A percentile compares a stretch with the other conserved stretches of the same genome.
phyloP scores from a whole-genome alignment of 2,329 filamentous ascomycete species.

The Penicillium sp. region DNA sequence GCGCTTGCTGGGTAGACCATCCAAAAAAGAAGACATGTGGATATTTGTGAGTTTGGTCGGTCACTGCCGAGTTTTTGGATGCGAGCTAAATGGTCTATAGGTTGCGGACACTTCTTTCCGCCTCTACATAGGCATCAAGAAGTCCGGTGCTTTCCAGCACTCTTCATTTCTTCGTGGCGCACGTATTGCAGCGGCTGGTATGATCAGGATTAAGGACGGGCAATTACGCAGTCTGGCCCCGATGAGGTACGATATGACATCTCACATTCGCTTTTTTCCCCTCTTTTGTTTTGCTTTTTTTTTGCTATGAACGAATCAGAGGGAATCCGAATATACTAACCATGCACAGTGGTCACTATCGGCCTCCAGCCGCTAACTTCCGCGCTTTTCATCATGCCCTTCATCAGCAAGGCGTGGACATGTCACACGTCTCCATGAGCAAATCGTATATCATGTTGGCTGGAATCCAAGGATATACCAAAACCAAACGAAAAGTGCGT shows the following conservation, averaged over 20 bases:
- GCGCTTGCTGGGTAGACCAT: conserved; percentile 70
- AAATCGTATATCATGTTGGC: conserved; percentile 80
- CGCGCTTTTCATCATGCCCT: conserved; percentile 76
- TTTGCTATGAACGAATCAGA: not conserved
- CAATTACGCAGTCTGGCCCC: conserved; percentile 72
- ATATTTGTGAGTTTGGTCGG: conserved; percentile 65
- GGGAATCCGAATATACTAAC: conserved; percentile 14
- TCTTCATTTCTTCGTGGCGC: conserved; percentile 84
- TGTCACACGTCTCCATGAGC: conserved; percentile 75
- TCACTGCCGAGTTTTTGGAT: not conserved
- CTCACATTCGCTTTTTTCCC: not conserved
- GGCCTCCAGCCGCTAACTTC: conserved; percentile 81
- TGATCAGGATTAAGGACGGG: conserved; percentile 83
- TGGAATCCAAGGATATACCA: conserved; percentile 78
- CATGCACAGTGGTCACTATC: conserved; percentile 75
- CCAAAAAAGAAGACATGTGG: conserved; percentile 86
- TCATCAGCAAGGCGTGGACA: conserved; percentile 73
- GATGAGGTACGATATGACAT: conserved; percentile 36
- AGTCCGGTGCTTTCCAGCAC: conserved; percentile 85
- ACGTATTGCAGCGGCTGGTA: conserved; percentile 77
- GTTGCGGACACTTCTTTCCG: conserved; percentile 73
- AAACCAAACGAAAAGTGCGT: conserved; percentile 53
- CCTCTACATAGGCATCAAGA: conserved; percentile 87
- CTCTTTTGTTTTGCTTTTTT: not conserved
- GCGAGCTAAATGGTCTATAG: conserved; percentile 8